Evolutionary conservation across 106 monocot species (phyloP).

Genomic region (Agapanthus africanus): DNA sequence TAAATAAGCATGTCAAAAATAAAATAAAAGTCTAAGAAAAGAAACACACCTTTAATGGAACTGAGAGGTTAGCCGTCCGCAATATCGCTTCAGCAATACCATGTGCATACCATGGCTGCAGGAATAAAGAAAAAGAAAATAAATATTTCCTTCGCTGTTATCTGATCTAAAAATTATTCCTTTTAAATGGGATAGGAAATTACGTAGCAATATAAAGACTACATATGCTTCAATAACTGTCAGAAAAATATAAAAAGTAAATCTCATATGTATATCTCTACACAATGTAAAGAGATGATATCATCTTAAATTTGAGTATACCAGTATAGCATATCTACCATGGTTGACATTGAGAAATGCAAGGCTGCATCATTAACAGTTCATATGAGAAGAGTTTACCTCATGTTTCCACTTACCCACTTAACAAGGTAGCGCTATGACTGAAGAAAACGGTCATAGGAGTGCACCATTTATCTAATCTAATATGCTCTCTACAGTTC

Average conservation of each 20-base stretch:
- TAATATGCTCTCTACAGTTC: too few relatives aligned
- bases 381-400: background rate
- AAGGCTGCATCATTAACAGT: background rate
- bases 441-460: too few relatives aligned
- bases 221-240: background rate
- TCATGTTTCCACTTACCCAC: background rate
- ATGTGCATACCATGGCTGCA: slow-evolving; percentile 99
- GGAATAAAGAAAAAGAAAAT: slow-evolving; percentile 4
- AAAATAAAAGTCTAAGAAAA: slow-evolving; percentile 8
- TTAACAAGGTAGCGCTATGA: background rate
- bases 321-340: background rate
- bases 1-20: background rate
- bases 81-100: slow-evolving; percentile 96
- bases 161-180: background rate
- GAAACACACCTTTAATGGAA: slow-evolving; percentile 69
- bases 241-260: too few relatives aligned
- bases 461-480: too few relatives aligned
- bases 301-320: background rate
- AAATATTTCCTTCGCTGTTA: background rate
- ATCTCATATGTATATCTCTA: too few relatives aligned
- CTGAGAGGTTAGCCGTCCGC: slow-evolving; percentile 84
- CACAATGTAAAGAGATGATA: background rate
- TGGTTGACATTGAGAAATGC: background rate
- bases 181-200: background rate
- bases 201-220: background rate